Evolutionary conservation across 805 yeast genomes (phyloP), one percentile per base, ranked within the genome.

Genomic region (Zygoascus bituminiphila): DNA sequence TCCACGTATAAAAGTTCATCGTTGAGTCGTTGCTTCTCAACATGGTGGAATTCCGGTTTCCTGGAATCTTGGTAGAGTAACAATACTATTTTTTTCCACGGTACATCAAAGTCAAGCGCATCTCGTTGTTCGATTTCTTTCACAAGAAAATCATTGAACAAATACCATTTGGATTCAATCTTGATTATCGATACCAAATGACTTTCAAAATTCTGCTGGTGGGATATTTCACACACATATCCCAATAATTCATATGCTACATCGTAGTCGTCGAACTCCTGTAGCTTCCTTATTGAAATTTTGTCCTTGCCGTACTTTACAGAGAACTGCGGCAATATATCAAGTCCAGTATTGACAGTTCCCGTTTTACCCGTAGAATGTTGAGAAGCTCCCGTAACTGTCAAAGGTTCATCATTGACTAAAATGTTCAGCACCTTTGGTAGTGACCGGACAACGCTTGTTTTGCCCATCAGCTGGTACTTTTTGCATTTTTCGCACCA

Each of bases 141-240:
- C 14, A 89, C 98, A 54, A 93, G 68, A 65, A 91, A 93, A 64
- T 93, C 98, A 61, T 93, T 93, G 63, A 93, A 88, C 60, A 93
- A 63, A 59, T 74, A 79, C 98, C 98, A 93, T 25, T 62, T 48
- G 15, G 53, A 56, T 8, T 51, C 56, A 29, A 63, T 54, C 8
- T 60, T 54, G 20, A 67, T 53, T 4, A 66, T 51, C 4, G 72
- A 57, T 17, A 70, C 71, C 38, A 63, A 54, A 43, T 70, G 74
- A 9, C 53, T 54, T 26, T 61, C 64, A 2, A 56, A 52, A 6
- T 56, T 57, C 5, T 58, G 57, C 15, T 45, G 48, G 19, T 45
- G 46, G 14, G 57, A 21, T 9, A 70, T 57, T 47, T 69, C 71
- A 6, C 63, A 62, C 5, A 67, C 64, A 29, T 62, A 56, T 5